These are phyloP conservation scores for Claviceps spartinae DNA, from an alignment of 2,329 filamentous ascomycete genomes.

Conservation along the genomic window DNA sequence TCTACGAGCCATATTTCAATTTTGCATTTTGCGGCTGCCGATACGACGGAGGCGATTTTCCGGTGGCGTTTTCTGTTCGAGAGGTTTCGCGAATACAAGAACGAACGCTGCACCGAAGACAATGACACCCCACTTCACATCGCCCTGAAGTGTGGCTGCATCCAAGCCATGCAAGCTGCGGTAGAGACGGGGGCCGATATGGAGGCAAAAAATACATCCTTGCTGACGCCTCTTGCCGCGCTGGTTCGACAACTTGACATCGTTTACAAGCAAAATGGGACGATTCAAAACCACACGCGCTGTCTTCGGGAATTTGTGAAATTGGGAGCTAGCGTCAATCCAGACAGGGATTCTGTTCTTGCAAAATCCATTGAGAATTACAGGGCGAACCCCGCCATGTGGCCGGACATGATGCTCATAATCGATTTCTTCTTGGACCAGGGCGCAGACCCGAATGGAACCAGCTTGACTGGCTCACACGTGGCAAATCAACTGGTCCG, in stretches of 20 bases:
- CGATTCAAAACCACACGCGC: not conserved
- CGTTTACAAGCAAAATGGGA: no score
- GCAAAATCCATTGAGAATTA: not conserved
- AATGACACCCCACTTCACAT: not conserved
- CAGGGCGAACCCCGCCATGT: not conserved
- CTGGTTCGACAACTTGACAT: not conserved
- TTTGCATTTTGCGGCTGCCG: not conserved
- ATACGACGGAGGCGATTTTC: not conserved
- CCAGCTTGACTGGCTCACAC: not conserved
- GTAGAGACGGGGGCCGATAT: not conserved
- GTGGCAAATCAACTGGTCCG: not conserved
- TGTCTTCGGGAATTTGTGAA: not conserved
- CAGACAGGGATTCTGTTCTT: not conserved
- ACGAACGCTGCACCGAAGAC: not conserved
- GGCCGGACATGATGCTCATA: not conserved
- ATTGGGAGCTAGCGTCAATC: conserved; percentile 1
- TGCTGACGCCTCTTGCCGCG: not conserved
- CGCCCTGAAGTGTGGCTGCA: not conserved
- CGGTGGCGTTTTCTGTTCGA: not conserved
- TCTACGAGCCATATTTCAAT: not conserved
- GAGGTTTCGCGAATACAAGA: not conserved
- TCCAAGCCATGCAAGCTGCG: not conserved
- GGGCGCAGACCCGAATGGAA: conserved; percentile 1
- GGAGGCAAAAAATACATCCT: not conserved
- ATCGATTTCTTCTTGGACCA: not conserved